These are phyloP conservation scores for Irpex sp. DNA, from an alignment of 1,284 basidiomycete genomes.

Conservation along the genomic window DNA sequence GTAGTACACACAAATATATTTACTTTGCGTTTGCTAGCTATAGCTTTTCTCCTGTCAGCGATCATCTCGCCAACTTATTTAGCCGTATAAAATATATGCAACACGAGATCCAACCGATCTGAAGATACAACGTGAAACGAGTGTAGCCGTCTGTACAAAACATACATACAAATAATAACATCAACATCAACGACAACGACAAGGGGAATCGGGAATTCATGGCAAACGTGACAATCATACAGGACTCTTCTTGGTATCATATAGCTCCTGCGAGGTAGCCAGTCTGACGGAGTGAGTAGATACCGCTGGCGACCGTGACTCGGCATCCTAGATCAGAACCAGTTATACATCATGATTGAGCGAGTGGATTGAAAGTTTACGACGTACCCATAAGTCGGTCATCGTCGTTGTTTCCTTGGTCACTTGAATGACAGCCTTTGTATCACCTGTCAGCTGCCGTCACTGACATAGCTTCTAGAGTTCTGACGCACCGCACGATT, in stretches of 20 bases:
- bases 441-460: neutral
- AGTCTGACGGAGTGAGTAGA: neutral
- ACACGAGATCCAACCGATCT: no score
- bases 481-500: neutral
- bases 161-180: neutral
- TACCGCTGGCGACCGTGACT: neutral
- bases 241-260: neutral
- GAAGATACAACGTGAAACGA: neutral
- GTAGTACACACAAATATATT: no score
- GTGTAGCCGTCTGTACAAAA: neutral
- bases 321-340: neutral
- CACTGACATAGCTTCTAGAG: neutral
- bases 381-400: neutral
- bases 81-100: no score
- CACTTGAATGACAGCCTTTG: neutral
- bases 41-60: no score
- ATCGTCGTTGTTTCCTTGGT: neutral
- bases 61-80: no score
- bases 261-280: neutral
- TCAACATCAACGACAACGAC: neutral
- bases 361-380: neutral
- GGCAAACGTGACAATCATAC: neutral
- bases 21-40: no score
- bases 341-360: neutral
- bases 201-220: neutral